Percentiles rank a stretch among this genome's conserved stretches.
These are phyloP conservation scores for Colletotrichum trifolii DNA, from an alignment of 2,329 filamentous ascomycete species.

Conservation along the genomic window DNA sequence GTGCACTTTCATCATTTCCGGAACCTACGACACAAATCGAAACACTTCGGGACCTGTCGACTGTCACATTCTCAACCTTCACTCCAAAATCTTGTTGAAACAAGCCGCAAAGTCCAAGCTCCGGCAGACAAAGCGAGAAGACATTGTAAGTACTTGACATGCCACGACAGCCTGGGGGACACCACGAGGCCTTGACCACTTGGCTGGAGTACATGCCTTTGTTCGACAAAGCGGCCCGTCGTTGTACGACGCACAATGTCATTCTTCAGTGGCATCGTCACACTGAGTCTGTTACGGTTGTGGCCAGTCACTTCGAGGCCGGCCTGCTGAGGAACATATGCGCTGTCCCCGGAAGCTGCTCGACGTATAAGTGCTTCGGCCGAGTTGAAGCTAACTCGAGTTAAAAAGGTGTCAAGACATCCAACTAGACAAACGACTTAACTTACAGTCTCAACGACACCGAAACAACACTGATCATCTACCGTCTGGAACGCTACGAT, in stretches of 20 bases:
- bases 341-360: conserved; percentile 30
- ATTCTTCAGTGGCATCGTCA: conserved; percentile 28
- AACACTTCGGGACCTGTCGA: conserved; percentile 31
- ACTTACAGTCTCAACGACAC: conserved; percentile 35
- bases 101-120: conserved; percentile 24
- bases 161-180: conserved; percentile 12
- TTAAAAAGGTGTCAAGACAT: conserved; percentile 30
- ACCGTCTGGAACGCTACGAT: conserved; percentile 56
- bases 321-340: conserved; percentile 30
- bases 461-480: conserved; percentile 27
- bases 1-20: conserved; percentile 39
- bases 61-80: conserved; percentile 31
- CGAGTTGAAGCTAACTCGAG: conserved; percentile 23
- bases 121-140: conserved; percentile 34
- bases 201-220: conserved; percentile 23
- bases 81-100: conserved; percentile 29
- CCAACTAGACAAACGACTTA: conserved; percentile 21
- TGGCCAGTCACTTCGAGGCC: conserved; percentile 33
- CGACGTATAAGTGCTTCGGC: conserved; percentile 1
- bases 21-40: conserved; percentile 32
- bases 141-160: conserved; percentile 34
- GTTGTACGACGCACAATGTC: conserved; percentile 30
- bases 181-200: conserved; percentile 6
- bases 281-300: conserved; percentile 15
- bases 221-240: conserved; percentile 27